Evolutionary conservation across 1,284 basidiomycete genomes (phyloP), one percentile per base, ranked within the genome.

Genomic region (Pseudozyma thailandica): DNA sequence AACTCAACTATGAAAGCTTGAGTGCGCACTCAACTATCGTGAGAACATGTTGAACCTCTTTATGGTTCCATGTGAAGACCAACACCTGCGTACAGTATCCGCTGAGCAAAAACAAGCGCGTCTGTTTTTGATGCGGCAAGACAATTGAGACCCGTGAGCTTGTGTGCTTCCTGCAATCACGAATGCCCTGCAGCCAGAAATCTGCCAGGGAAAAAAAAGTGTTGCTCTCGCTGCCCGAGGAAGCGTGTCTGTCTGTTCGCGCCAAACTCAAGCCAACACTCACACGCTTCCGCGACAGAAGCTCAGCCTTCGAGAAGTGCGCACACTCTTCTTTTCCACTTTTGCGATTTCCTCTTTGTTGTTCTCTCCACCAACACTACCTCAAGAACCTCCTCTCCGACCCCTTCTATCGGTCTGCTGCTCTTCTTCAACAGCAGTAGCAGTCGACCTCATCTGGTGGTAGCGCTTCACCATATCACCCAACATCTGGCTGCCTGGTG

Each of bases 401-500:
- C 21, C 39, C 9, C 35, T 7, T 38, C 23, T n/a, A 7, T 5
- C 6, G 18, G 23, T 25, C 23, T 27, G 42, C 26, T 50, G 26
- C 49, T 42, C 12, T 23, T 16, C 9, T 20, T 15, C 13, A 20
- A 15, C 4, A 50, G 42, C 55, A 53, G 55, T 55, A 25, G 51
- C 44, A 38, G 20, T 26, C 50, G 26, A 35, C 51, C 55, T 42
- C 27, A 26, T 33, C 27, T 33, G 35, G 45, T 39, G 45, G 38
- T 27, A 20, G 39, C 33, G 7, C 44, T 55, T 37, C 63, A 60
- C 41, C 48, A 66, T 66, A 60, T 57, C 52, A 51, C 49, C 37
- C 20, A 48, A 55, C 44, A 52, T 28, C 41, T 66, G 63, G 63
- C 63, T 66, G 63, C 63, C 63, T 35, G 63, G 63, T 51, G 63